Evolutionary conservation across 768 basidiomycete species (phyloP).

Genomic region (Phylloporus sp.): DNA sequence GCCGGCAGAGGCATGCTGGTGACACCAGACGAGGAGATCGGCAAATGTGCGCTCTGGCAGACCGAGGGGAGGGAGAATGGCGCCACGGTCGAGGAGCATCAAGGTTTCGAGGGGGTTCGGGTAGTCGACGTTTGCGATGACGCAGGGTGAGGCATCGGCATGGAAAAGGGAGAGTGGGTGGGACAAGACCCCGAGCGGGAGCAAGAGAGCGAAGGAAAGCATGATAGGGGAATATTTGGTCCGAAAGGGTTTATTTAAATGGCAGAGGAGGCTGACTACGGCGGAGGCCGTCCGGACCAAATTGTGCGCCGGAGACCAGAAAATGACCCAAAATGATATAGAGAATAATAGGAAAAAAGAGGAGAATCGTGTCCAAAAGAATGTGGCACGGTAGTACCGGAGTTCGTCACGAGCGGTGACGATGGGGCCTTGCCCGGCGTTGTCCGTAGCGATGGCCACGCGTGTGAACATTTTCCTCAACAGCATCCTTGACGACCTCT

Average conservation of each 20-base stretch:
- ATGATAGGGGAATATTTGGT: no score
- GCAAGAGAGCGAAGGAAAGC: slow-evolving; percentile 23
- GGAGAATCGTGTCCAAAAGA: slow-evolving; percentile 28
- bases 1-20: slow-evolving; percentile 11
- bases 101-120: slow-evolving; percentile 20
- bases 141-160: no score
- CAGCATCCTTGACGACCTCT: slow-evolving; percentile 39
- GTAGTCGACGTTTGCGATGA: slow-evolving; percentile 28
- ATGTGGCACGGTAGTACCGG: slow-evolving; percentile 32
- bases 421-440: slow-evolving; percentile 40
- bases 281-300: slow-evolving; percentile 23
- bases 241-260: no score
- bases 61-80: slow-evolving; percentile 20
- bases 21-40: slow-evolving; percentile 29
- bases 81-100: slow-evolving; percentile 20
- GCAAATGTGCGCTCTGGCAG: slow-evolving; percentile 19
- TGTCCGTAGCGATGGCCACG: slow-evolving; percentile 40
- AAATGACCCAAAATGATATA: neutral
- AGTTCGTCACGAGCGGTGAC: slow-evolving; percentile 40
- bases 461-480: slow-evolving; percentile 39
- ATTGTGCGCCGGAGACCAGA: no score
- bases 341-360: slow-evolving; percentile 8
- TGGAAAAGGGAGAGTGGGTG: slow-evolving; percentile 15
- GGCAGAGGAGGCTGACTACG: slow-evolving; percentile 9
- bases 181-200: slow-evolving; percentile 16